Conservation (phyloP, 2,329 filamentous ascomycete species). For the Macroventuria anomochaeta region DNA sequence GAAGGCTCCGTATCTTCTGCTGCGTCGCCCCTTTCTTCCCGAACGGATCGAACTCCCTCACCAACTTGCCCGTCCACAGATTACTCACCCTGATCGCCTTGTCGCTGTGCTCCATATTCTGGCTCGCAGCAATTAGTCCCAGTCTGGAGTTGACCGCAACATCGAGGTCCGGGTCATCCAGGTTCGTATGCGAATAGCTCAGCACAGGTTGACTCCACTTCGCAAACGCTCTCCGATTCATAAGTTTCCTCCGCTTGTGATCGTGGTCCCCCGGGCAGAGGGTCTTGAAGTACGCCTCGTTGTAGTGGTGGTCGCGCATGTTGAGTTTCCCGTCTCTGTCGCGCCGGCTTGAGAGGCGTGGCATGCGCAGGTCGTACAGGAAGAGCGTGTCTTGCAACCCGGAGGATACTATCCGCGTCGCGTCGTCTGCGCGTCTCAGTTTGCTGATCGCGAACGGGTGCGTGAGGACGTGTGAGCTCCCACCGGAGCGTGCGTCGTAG, state of each 20-base stretch:
- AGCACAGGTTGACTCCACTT: slow-evolving; percentile 39
- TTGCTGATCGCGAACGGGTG: slow-evolving; percentile 34
- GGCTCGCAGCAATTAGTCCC: slow-evolving; percentile 44
- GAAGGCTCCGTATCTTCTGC: slow-evolving; percentile 30
- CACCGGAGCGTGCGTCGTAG: slow-evolving; percentile 40
- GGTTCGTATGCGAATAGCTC: slow-evolving; percentile 35
- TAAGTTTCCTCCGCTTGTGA: slow-evolving; percentile 22
- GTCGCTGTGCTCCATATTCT: slow-evolving; percentile 25
- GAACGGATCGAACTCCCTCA: slow-evolving; percentile 29
- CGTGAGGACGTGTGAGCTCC: slow-evolving; percentile 32
- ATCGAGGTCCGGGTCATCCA: slow-evolving; percentile 33
- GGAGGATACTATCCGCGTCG: slow-evolving; percentile 35
- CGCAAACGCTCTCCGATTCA: slow-evolving; percentile 12
- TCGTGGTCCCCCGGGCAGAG: slow-evolving; percentile 16
- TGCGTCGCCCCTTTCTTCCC: not conserved
- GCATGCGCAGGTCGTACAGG: slow-evolving; percentile 43
- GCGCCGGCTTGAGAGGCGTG: slow-evolving; percentile 9
- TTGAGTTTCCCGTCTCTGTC: not conserved
- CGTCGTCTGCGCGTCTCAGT: slow-evolving; percentile 36
- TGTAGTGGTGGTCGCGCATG: slow-evolving; percentile 19
- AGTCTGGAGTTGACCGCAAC: slow-evolving; percentile 38
- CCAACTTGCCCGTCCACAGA: slow-evolving; percentile 40
- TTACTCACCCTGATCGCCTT: slow-evolving; percentile 39
- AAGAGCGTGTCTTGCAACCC: slow-evolving; percentile 36
- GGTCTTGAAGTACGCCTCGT: slow-evolving; percentile 20